Base-by-base conservation (phyloP, 306 rosid species). In the Rosa rugosa region DNA sequence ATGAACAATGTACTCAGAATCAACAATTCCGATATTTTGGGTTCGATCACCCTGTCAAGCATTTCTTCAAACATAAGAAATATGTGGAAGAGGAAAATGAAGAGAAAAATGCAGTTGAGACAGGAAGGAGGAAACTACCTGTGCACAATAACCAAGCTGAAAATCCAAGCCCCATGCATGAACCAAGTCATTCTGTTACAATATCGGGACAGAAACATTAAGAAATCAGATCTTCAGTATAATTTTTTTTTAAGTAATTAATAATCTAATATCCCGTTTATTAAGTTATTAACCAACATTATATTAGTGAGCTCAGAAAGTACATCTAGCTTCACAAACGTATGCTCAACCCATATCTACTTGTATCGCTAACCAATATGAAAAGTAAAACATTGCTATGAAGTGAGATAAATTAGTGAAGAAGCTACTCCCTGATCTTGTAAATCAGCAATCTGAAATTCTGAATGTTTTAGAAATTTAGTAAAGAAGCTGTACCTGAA, bases 141-240 rank as follows among this genome's bases (percentile, higher is more conserved):
- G 82, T 25, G 83, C 78, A 70, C 90, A 85, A 70, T 87, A 82
- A 47, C 88, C 90, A 6, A 85, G 81, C 76, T 80, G 85, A 60
- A 82, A 84, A 73, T 85, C 88, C 73, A 87, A 44, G 68, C 88
- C 90, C 90, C 90, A 87, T 44, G 88, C 90, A 71, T 87, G 88
- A 77, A 87, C 75, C 34, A 82, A 77, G 79, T 85, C 90, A 75
- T 87, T 84, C 87, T 87, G 83, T 70, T 71, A 63, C 46, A 54
- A 59, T 11, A 51, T 41, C 20, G 62, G 38, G n/a, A 23, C 17
- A 41, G 17, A 41, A 47, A 31, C 20, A 27, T 44, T n/a, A 8
- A 27, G 6, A 8, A 25, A 54, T 0, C 4, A 44, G 42, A 17
- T 20, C 45, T 3, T 27, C 1, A 51, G n/a, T 49, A 49, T 49